Base-by-base conservation (phyloP, 495 filamentous ascomycete genomes). In the Penicillium riverlandense region DNA sequence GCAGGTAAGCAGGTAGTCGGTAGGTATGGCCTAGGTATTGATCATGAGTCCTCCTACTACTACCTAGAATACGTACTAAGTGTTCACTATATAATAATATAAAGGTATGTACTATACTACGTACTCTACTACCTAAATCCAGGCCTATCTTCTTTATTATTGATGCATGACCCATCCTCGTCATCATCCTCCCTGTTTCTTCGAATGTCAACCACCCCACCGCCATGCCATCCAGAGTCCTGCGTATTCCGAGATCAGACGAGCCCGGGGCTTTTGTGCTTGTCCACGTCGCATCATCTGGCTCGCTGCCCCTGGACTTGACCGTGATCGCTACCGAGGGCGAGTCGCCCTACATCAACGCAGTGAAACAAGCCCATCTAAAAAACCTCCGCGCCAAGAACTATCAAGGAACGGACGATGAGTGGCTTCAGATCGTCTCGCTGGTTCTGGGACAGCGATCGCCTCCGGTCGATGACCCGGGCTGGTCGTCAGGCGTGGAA, bases 251-350 rank as follows among this genome's bases (percentile, higher is more conserved):
- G 40, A 75, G 79, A 44, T 72, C 69, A 13, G 77, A 80, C 44
- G 52, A 72, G 27, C 66, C 72, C 6, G 62, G 65, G 7, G 54
- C 66, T 6, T 81, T 73, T 58, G 67, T 86, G 4, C 70, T 90
- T 6, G 51, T 85, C 15, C 69, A 83, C 49, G 69, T 83, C 30
- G 54, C 57, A 1, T 58, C 62, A n/a, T 56, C 64, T 8, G 75
- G 74, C 10, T 53, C 68, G 12, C 64, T 62, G 5, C 49, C 60
- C 0, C 60, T 86, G 8, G 81, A 86, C 49, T 45, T 88, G 39
- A 77, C 75, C 39, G 63, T 90, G 29, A 65, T 76, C 39, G 84
- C 78, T 1, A 88, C 85, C n/a, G 84, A 90, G 54, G 77, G 79
- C 32, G 72, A 76, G 32, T 64, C 62, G 36, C 79, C 82, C 7